phyloP scores from a whole-genome alignment of 2,329 filamentous ascomycete genomes.

The Colletotrichum coccodes region DNA sequence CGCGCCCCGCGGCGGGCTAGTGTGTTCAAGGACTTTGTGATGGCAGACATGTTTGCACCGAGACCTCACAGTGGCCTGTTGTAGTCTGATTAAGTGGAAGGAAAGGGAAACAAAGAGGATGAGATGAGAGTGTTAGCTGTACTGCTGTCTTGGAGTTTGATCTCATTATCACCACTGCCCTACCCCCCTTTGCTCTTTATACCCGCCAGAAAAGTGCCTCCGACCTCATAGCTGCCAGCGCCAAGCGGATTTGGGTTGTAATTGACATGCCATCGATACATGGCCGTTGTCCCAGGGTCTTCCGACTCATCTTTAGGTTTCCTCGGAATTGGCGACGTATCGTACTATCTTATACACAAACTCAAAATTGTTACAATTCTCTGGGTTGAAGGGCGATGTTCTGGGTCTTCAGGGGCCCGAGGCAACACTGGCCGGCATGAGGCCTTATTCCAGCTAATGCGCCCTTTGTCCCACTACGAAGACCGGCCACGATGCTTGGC shows the following conservation, averaged over 20 bases:
- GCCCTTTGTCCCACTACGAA: not conserved
- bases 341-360: conserved; percentile 13
- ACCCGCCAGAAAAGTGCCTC: not conserved
- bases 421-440: not conserved
- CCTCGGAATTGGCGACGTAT: conserved; percentile 8
- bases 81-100: not conserved
- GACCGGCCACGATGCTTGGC: conserved; percentile 2
- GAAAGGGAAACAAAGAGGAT: not conserved
- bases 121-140: not conserved
- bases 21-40: conserved; percentile 16
- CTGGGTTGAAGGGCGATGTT: not conserved
- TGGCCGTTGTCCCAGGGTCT: not conserved
- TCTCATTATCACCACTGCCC: not conserved
- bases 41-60: conserved; percentile 8
- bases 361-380: not conserved
- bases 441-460: not conserved
- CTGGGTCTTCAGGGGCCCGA: not conserved
- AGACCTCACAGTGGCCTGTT: not conserved
- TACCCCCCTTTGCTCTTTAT: conserved; percentile 11
- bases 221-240: not conserved
- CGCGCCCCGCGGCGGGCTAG: conserved; percentile 12
- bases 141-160: not conserved
- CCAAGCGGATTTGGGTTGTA: not conserved
- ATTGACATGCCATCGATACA: conserved; percentile 7
- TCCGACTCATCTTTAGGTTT: conserved; percentile 1